Base-by-base conservation (phyloP, 2,329 filamentous ascomycete genomes). In the Aplosporella prunicola region DNA sequence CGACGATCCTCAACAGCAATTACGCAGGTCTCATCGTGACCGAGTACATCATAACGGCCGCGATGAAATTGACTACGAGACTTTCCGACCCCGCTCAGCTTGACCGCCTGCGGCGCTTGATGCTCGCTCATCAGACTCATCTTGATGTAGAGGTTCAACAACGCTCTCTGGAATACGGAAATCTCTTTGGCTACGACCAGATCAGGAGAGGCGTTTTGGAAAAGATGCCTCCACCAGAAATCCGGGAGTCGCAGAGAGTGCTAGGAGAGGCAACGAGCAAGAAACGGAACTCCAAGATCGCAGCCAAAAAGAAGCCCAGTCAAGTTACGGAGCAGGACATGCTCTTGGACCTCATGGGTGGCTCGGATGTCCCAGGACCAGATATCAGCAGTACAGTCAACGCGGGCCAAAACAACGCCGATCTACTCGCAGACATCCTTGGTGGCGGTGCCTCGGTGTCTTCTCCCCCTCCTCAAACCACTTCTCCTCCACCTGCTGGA, bases 221-320 rank as follows among this genome's bases (percentile, higher is more conserved):
- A 63, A 93, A 91, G 60, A 98, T 98, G 93, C 91, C 91, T 6
- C 77, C 91, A 2, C 91, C 91, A 7, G 89, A 96, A 59, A 96
- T 98, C 53, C 86, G 89, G 47, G 91, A 98, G 57, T 86, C 93
- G 58, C 89, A 91, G 38, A 74, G 89, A 43, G 88, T 95, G 3
- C 69, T 98, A 13, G 88, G 88, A 28, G 82, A 89, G 51, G 80
- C 86, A 1, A 69, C 76, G 25, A 57, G 61, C 42, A 57, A 62
- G 45, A 66, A 66, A 49, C 57, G 65, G 32, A 61, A 62, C 37
- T 63, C 75, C 32, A 71, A 76, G 42, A 56, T 72, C n/a, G 56
- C 70, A 34, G 85, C 82, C 56, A 77, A 86, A 41, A 88, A 81
- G 62, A 76, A 76, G 52, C 72, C 78, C 18, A 71, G 80, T 45